Evolutionary conservation across 169 alveolate species (phyloP).

Genomic region (Plasmodium fragile): DNA sequence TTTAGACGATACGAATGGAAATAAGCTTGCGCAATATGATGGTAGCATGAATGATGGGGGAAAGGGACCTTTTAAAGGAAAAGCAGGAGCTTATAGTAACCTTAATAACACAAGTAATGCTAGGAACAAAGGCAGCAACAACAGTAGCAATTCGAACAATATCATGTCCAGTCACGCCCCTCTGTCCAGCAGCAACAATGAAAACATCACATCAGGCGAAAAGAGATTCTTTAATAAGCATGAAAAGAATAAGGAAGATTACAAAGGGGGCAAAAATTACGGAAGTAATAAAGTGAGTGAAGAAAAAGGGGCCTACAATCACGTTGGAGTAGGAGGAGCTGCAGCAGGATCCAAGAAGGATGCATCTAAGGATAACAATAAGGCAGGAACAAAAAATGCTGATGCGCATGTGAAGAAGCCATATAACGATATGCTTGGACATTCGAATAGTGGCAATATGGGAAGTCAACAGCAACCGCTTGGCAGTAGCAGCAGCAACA

Average conservation of each 20-base stretch:
- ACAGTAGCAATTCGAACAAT: neutral
- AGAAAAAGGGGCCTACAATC: conserved; percentile 4
- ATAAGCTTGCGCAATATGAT: neutral
- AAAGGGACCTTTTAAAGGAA: neutral
- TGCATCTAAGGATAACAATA: conserved; percentile 21
- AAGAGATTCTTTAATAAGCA: conserved; percentile 10
- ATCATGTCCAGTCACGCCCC: neutral
- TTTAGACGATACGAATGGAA: neutral
- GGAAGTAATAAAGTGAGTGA: conserved; percentile 29
- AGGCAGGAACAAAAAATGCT: neutral
- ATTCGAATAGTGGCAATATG: neutral
- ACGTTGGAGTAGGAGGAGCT: neutral
- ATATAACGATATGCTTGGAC: neutral
- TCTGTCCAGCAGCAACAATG: neutral
- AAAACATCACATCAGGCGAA: neutral
- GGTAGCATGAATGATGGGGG: neutral
- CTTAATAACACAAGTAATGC: neutral
- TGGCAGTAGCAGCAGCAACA: conserved; percentile 12
- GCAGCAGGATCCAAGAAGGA: conserved; percentile 8
- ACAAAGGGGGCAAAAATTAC: conserved; percentile 4
- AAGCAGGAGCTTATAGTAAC: neutral
- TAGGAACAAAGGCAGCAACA: neutral
- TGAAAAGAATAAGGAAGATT: conserved; percentile 43
- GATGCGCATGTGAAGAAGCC: conserved; percentile 4
- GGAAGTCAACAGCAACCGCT: neutral